These are phyloP conservation scores for Fonsecaea pugnacius DNA, from an alignment of 2,329 filamentous ascomycete species.

Conservation along the genomic window DNA sequence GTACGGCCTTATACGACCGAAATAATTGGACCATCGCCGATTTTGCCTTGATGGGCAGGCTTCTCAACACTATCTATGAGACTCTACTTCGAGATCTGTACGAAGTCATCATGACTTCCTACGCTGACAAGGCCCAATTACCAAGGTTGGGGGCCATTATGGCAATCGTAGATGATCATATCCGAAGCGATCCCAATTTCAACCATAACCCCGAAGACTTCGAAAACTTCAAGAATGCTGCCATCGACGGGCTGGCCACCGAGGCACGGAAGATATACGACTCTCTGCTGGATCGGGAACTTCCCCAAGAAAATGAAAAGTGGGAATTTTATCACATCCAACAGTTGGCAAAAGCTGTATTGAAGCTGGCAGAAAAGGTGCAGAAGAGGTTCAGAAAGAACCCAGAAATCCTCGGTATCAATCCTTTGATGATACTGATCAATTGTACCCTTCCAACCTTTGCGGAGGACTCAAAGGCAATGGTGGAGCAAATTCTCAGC, in stretches of 20 bases:
- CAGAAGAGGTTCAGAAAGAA: conserved; percentile 90
- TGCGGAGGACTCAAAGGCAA: conserved; percentile 82
- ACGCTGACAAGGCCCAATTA: conserved; percentile 73
- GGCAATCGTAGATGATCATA: conserved; percentile 78
- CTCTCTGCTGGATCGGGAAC: conserved; percentile 74
- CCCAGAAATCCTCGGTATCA: conserved; percentile 80
- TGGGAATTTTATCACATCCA: conserved; percentile 95
- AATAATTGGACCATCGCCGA: conserved; percentile 72
- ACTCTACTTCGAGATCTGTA: conserved; percentile 84
- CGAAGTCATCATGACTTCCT: conserved; percentile 83
- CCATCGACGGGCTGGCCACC: conserved; percentile 72
- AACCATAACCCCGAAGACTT: conserved; percentile 70
- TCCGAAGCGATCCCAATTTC: conserved; percentile 78
- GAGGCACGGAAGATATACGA: conserved; percentile 81
- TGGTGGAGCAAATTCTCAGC: conserved; percentile 79
- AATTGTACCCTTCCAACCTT: conserved; percentile 86
- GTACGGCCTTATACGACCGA: conserved; percentile 60
- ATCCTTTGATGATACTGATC: conserved; percentile 72
- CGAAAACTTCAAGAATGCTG: conserved; percentile 71
- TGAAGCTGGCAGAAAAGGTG: conserved; percentile 83
- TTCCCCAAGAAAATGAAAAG: conserved; percentile 76
- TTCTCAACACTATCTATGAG: conserved; percentile 76
- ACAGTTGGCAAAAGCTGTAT: conserved; percentile 81
- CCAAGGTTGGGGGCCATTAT: conserved; percentile 79
- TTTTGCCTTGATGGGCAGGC: conserved; percentile 72